Conservation (phyloP, 139 green algal genomes). For the Tetratostichococcus sp. region DNA sequence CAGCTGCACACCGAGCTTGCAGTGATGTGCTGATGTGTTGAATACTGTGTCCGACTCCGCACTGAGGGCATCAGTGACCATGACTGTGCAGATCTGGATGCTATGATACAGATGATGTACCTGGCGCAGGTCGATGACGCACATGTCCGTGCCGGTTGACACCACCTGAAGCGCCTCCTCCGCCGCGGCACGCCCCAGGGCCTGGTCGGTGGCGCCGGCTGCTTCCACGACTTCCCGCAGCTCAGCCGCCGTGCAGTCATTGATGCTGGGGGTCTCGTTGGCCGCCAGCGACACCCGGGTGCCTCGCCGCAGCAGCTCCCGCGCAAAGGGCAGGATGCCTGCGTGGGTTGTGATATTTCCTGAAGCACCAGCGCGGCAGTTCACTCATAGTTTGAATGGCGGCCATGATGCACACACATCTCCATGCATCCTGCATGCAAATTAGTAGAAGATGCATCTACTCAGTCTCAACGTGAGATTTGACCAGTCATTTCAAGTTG, state of each 20-base stretch:
- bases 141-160: constrained; percentile 67
- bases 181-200: constrained; percentile 4
- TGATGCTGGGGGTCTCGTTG: constrained; percentile 79
- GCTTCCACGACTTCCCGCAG: constrained; percentile 53
- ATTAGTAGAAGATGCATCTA: too few relatives aligned
- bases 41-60: too few relatives aligned
- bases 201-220: constrained; percentile 10
- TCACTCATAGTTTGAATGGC: background rate
- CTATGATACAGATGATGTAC: too few relatives aligned
- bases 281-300: constrained; percentile 74
- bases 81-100: too few relatives aligned
- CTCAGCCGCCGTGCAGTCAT: constrained; percentile 90
- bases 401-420: too few relatives aligned
- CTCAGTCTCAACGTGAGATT: too few relatives aligned
- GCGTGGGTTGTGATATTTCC: constrained; percentile 1
- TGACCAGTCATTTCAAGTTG: too few relatives aligned
- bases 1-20: too few relatives aligned
- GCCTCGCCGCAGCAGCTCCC: constrained; percentile 72
- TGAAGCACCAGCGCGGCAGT: background rate
- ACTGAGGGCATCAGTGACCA: too few relatives aligned
- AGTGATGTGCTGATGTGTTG: too few relatives aligned
- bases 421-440: too few relatives aligned
- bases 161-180: constrained; percentile 56
- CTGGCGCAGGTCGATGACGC: constrained; percentile 79
- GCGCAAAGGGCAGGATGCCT: constrained; percentile 81